A percentile compares a stretch with the other conserved stretches of the same genome.
These are phyloP conservation scores for Talaromyces sp. DNA, from an alignment of 2,329 filamentous ascomycete genomes.

Conservation along the genomic window DNA sequence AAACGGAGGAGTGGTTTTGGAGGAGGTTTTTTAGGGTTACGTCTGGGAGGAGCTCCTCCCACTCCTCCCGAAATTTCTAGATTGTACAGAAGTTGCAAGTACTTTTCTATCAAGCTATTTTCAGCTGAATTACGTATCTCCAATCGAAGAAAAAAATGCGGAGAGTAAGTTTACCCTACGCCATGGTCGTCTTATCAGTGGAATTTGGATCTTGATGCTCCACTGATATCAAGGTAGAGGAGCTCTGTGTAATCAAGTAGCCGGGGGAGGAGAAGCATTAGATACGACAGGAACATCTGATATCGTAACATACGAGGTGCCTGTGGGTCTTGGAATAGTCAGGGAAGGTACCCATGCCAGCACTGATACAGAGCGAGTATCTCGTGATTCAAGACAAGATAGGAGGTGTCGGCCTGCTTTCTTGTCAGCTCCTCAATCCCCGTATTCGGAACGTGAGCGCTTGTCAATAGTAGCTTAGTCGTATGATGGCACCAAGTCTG, in stretches of 20 bases:
- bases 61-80: background rate
- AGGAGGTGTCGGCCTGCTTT: background rate
- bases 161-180: background rate
- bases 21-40: background rate
- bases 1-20: background rate
- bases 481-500: background rate
- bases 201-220: background rate
- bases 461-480: background rate
- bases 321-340: background rate
- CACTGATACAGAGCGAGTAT: background rate
- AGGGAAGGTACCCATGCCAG: background rate
- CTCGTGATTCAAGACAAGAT: background rate
- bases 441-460: background rate
- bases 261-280: background rate
- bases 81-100: background rate
- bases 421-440: background rate
- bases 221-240: background rate
- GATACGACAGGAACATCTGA: background rate
- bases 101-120: background rate
- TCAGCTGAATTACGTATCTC: background rate
- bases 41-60: constrained; percentile 25
- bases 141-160: background rate
- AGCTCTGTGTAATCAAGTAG: background rate
- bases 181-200: background rate
- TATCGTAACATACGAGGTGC: background rate